These are phyloP conservation scores for Phytopythium litorale DNA, from an alignment of 352 stramenopile genomes.

Conservation along the genomic window DNA sequence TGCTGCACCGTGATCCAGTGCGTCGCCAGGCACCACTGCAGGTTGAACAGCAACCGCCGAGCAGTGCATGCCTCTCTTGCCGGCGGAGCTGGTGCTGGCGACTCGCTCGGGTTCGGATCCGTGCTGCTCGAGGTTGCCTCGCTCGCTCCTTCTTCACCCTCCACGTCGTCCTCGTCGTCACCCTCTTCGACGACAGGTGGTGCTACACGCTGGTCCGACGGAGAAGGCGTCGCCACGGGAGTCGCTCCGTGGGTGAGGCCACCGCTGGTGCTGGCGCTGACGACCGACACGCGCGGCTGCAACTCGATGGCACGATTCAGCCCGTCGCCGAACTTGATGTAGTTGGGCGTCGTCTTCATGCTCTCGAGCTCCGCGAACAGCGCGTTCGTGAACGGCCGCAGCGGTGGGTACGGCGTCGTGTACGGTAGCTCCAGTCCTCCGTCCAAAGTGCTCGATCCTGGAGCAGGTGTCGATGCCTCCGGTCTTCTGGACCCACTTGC, in stretches of 20 bases:
- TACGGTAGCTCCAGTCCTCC: background rate
- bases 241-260: no score
- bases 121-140: background rate
- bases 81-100: background rate
- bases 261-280: background rate
- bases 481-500: background rate
- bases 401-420: constrained; percentile 29
- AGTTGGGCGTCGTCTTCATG: constrained; percentile 63
- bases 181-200: constrained; percentile 9
- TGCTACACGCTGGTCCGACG: background rate
- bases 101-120: background rate
- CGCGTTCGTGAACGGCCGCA: constrained; percentile 29
- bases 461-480: background rate
- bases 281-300: constrained; percentile 4
- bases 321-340: constrained; percentile 55
- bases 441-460: background rate
- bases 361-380: constrained; percentile 57
- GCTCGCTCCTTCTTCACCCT: background rate
- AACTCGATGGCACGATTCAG: constrained; percentile 45
- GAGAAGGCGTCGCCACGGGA: no score
- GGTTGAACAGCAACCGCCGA: constrained; percentile 54
- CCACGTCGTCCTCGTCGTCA: constrained; percentile 16
- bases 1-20: constrained; percentile 69
- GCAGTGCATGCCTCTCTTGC: constrained; percentile 46
- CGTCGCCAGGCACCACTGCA: constrained; percentile 68